Conservation (phyloP, 1,139 yeast genomes). For the Candida smagusa region DNA sequence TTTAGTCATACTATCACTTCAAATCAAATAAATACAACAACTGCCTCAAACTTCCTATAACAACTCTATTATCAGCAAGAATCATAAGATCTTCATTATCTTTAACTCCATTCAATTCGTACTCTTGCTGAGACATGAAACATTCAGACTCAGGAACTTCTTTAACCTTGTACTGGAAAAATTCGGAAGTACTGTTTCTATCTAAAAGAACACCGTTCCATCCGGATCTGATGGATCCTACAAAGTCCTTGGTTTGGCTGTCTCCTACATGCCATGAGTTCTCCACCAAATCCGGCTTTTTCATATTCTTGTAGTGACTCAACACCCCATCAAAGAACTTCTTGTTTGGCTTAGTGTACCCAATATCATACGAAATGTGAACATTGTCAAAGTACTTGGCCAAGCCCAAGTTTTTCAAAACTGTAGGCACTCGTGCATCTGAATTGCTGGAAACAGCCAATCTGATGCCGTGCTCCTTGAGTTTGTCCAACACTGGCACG, state of each 20-base stretch:
- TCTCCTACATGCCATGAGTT: constrained; percentile 69
- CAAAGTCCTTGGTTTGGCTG: constrained; percentile 49
- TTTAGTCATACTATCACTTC: background rate
- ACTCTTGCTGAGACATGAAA: constrained; percentile 7
- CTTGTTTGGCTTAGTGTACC: constrained; percentile 48
- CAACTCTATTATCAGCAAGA: constrained; percentile 37
- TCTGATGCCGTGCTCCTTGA: constrained; percentile 29
- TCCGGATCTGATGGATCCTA: constrained; percentile 53
- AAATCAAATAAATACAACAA: constrained; percentile 11
- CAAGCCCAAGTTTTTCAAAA: constrained; percentile 46
- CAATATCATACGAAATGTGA: constrained; percentile 55
- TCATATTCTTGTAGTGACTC: constrained; percentile 2
- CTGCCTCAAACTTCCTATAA: constrained; percentile 26
- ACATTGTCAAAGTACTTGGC: constrained; percentile 37
- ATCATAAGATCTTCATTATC: constrained; percentile 9
- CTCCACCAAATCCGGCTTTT: constrained; percentile 10
- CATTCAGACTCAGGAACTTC: constrained; percentile 9
- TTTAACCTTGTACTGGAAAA: constrained; percentile 12
- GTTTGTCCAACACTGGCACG: constrained; percentile 37
- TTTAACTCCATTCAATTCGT: constrained; percentile 3
- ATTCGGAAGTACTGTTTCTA: constrained; percentile 27
- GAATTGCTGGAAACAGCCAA: constrained; percentile 58
- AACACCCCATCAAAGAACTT: constrained; percentile 43
- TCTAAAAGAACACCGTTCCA: constrained; percentile 61
- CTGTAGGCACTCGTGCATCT: constrained; percentile 46